A percentile compares a stretch with the other conserved stretches of the same genome.
These are phyloP conservation scores for Wolfiporia cocos DNA, from an alignment of 1,284 basidiomycete species.

Conservation along the genomic window DNA sequence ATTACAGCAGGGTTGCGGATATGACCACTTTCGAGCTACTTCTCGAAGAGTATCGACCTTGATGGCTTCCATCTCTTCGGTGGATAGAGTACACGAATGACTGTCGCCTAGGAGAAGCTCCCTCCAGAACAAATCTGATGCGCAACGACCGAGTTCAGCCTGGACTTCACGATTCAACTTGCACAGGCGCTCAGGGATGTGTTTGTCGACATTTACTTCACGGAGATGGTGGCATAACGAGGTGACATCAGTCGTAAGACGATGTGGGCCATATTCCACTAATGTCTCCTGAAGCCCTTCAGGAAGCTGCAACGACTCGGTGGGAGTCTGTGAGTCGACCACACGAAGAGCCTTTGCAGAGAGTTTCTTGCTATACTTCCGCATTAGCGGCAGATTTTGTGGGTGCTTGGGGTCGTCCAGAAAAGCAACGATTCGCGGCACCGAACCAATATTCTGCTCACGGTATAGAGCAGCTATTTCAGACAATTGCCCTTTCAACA, in stretches of 20 bases:
- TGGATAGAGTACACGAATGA: conserved; percentile 37
- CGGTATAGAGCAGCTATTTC: too few species aligned
- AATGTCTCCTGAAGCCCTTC: background rate
- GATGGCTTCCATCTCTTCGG: conserved; percentile 32
- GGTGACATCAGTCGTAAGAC: background rate
- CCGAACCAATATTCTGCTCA: too few species aligned
- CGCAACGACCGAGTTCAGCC: conserved; percentile 53
- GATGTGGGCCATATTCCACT: conserved; percentile 1
- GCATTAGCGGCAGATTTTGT: too few species aligned
- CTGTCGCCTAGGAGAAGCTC: too few species aligned
- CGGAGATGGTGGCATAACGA: background rate
- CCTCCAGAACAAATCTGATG: conserved; percentile 63
- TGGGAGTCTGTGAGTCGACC: too few species aligned
- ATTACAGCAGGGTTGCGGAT: conserved; percentile 49
- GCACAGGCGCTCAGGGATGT: conserved; percentile 34
- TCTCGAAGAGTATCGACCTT: conserved; percentile 32
- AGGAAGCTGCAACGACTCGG: too few species aligned
- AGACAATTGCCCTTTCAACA: too few species aligned
- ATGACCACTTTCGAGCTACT: background rate
- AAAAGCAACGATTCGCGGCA: too few species aligned
- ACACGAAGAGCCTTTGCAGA: too few species aligned
- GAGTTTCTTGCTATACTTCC: too few species aligned
- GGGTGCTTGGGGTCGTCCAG: too few species aligned
- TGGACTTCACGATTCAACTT: conserved; percentile 38
- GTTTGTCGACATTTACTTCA: conserved; percentile 13